phyloP scores from a whole-genome alignment of 768 basidiomycete species.

The Amanita inopinata region DNA sequence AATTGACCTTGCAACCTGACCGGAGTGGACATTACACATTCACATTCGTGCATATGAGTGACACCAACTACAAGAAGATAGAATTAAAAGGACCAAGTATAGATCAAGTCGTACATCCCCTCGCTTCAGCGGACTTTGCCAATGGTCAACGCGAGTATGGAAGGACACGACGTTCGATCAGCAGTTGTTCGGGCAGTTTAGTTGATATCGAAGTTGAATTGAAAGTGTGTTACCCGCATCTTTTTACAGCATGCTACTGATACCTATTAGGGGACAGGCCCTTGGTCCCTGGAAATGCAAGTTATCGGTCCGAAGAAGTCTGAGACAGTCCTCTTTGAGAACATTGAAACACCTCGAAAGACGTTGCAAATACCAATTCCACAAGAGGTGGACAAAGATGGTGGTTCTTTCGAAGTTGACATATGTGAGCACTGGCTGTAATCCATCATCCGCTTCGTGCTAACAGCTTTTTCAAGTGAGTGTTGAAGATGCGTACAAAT shows the following conservation, averaged over 20 bases:
- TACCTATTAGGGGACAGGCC: conserved; percentile 63
- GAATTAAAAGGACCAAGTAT: conserved; percentile 69
- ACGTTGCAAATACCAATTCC: conserved; percentile 63
- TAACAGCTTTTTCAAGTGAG: conserved; percentile 42
- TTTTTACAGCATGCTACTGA: neutral
- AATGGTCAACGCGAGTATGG: conserved; percentile 25
- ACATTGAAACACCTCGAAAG: conserved; percentile 45
- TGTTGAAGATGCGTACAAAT: conserved; percentile 83
- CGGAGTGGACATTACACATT: conserved; percentile 86
- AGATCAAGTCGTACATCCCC: conserved; percentile 83
- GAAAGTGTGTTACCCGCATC: conserved; percentile 35
- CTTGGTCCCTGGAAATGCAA: conserved; percentile 83
- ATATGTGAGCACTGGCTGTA: conserved; percentile 37
- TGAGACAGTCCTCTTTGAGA: conserved; percentile 44
- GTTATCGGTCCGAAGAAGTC: conserved; percentile 65
- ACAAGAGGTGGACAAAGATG: conserved; percentile 48
- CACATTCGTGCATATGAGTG: conserved; percentile 69
- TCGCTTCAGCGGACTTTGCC: conserved; percentile 73
- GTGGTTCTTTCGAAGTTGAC: conserved; percentile 74
- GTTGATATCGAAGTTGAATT: conserved; percentile 78
- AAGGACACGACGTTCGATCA: conserved; percentile 46
- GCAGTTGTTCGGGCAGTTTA: conserved; percentile 68
- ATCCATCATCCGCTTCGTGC: conserved; percentile 11
- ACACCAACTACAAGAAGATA: conserved; percentile 74
- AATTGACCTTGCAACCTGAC: conserved; percentile 79